Evolutionary conservation across 345 rosid species (phyloP).

Genomic region (Lagerstroemia speciosa): DNA sequence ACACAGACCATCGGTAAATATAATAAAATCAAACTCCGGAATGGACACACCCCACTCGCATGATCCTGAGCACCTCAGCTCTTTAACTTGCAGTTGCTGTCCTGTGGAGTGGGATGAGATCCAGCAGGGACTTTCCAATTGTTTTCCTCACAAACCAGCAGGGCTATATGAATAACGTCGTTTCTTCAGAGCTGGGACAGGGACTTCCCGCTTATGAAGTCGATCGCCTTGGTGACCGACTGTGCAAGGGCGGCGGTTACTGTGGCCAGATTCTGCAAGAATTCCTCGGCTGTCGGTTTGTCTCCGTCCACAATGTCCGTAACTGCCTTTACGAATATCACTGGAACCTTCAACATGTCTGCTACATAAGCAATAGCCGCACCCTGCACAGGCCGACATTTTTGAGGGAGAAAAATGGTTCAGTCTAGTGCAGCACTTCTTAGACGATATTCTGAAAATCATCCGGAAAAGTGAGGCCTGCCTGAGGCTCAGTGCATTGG

Average conservation of each 20-base stretch:
- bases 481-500: not conserved
- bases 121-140: not conserved
- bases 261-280: slow-evolving; percentile 66
- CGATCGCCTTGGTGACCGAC: slow-evolving; percentile 45
- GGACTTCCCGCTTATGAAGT: slow-evolving; percentile 64
- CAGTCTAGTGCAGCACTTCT: not conserved
- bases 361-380: slow-evolving; percentile 91
- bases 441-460: not conserved
- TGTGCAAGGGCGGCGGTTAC: slow-evolving; percentile 73
- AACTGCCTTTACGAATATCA: slow-evolving; percentile 75
- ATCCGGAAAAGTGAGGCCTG: not conserved
- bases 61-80: not conserved
- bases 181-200: slow-evolving; percentile 54
- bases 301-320: slow-evolving; percentile 85
- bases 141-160: not conserved
- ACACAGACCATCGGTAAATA: not conserved
- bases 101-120: not conserved
- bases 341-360: slow-evolving; percentile 75
- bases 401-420: not conserved
- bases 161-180: not conserved
- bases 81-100: not conserved
- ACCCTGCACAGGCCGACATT: slow-evolving; percentile 34
- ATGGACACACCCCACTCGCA: not conserved
- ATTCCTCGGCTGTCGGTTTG: slow-evolving; percentile 85
- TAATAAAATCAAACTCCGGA: not conserved